These are phyloP conservation scores for Desmodesmus armatus DNA, from an alignment of 139 green algal genomes.

Conservation along the genomic window DNA sequence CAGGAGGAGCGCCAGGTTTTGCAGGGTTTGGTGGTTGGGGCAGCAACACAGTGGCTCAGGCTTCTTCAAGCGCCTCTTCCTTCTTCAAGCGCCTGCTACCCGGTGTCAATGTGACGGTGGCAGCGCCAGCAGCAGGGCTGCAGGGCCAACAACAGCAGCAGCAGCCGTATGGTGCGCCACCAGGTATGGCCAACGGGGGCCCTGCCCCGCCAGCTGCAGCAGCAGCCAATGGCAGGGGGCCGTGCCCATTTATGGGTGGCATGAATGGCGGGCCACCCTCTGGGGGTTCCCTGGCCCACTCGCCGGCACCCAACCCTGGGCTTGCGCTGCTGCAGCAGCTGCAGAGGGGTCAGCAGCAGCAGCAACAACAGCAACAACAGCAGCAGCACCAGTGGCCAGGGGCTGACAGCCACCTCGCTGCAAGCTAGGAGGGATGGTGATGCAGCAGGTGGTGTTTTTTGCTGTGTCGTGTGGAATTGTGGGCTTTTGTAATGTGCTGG, in stretches of 20 bases:
- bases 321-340: constrained; percentile 45
- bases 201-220: neutral
- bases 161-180: neutral
- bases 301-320: constrained; percentile 29
- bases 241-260: neutral
- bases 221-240: neutral
- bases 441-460: no score
- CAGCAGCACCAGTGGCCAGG: neutral
- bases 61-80: neutral
- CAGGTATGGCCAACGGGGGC: no score
- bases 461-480: no score
- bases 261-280: no score
- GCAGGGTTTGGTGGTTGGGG: constrained; percentile 21
- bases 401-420: no score
- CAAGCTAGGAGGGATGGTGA: no score
- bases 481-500: no score
- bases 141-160: neutral
- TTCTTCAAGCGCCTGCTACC: constrained; percentile 40
- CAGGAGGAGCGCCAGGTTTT: neutral
- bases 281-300: no score
- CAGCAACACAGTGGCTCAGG: no score
- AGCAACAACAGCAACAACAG: neutral
- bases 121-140: neutral
- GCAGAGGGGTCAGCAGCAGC: constrained; percentile 38
- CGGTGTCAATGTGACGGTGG: constrained; percentile 35